Evolutionary conservation across 805 yeast genomes (phyloP).

Genomic region (Millerozyma miso): DNA sequence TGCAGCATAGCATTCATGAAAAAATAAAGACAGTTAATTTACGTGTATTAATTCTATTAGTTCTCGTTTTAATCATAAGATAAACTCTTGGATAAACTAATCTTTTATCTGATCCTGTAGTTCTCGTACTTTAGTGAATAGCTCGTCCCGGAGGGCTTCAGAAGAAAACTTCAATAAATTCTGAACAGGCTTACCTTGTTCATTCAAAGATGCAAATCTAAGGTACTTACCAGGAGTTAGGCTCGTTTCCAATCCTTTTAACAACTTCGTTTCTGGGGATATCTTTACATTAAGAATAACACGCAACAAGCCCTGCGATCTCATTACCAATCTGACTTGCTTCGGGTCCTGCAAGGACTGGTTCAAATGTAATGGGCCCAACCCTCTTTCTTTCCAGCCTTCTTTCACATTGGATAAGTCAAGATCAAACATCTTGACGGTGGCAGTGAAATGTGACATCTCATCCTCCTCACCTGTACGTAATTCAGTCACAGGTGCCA

Average conservation of each 20-base stretch:
- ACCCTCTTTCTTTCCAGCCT: conserved; percentile 97
- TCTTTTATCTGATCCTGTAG: conserved; percentile 9
- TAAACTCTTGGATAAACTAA: background rate
- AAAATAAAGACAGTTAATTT: conserved; percentile 4
- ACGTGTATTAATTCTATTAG: background rate
- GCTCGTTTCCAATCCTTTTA: conserved; percentile 84
- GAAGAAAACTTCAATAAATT: conserved; percentile 74
- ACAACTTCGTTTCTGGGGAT: conserved; percentile 54
- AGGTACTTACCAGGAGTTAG: conserved; percentile 78
- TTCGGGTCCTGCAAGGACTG: conserved; percentile 30
- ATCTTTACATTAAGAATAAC: conserved; percentile 78
- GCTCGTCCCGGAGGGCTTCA: conserved; percentile 53
- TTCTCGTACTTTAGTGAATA: conserved; percentile 48
- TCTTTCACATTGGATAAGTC: conserved; percentile 59
- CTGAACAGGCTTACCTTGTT: conserved; percentile 66
- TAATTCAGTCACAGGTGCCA: conserved; percentile 50
- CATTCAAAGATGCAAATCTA: conserved; percentile 66
- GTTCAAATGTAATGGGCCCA: conserved; percentile 84
- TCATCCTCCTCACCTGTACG: conserved; percentile 93
- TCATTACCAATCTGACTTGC: conserved; percentile 76
- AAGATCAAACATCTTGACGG: conserved; percentile 74
- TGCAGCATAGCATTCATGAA: conserved; percentile 78
- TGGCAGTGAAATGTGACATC: conserved; percentile 57
- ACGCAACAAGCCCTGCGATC: conserved; percentile 80
- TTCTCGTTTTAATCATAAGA: background rate